Percentiles rank a stretch among this genome's conserved stretches.
These are phyloP conservation scores for Aspergillus ustus DNA, from an alignment of 2,329 filamentous ascomycete species.

Conservation along the genomic window DNA sequence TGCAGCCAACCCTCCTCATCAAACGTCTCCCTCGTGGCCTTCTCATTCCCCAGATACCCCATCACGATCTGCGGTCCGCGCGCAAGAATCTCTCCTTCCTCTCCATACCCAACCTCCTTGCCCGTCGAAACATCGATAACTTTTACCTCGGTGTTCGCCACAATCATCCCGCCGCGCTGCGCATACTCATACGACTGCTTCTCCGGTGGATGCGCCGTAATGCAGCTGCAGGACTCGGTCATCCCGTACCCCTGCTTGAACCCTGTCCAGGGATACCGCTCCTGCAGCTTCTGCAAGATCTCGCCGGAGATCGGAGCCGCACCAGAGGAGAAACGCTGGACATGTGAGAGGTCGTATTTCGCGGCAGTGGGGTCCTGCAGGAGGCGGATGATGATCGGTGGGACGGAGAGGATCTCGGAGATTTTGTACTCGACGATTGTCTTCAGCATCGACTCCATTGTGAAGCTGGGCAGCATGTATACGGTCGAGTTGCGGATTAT, in stretches of 20 bases:
- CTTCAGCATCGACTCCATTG: constrained; percentile 62
- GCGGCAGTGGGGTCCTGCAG: constrained; percentile 53
- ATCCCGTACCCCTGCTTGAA: constrained; percentile 72
- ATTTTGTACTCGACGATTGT: constrained; percentile 59
- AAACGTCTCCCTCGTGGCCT: constrained; percentile 72
- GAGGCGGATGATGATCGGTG: constrained; percentile 65
- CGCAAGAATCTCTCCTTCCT: constrained; percentile 68
- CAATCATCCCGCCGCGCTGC: constrained; percentile 49
- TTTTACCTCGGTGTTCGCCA: constrained; percentile 64
- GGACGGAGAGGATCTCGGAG: constrained; percentile 62
- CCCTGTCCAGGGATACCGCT: constrained; percentile 62
- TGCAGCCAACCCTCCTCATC: constrained; percentile 62
- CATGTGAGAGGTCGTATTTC: constrained; percentile 60
- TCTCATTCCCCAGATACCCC: constrained; percentile 76
- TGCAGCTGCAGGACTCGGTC: constrained; percentile 68
- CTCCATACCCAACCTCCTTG: constrained; percentile 55
- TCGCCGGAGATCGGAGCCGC: constrained; percentile 63
- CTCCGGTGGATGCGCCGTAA: constrained; percentile 63
- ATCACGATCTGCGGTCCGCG: constrained; percentile 70
- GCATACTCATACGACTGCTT: constrained; percentile 61
- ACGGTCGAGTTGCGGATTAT: constrained; percentile 68
- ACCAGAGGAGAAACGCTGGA: constrained; percentile 63
- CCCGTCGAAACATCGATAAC: constrained; percentile 57
- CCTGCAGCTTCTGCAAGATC: constrained; percentile 60
- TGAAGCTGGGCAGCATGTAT: constrained; percentile 67